phyloP scores from a whole-genome alignment of 371 early-diverging fungal genomes.

The Conidiobolus incongruus region DNA sequence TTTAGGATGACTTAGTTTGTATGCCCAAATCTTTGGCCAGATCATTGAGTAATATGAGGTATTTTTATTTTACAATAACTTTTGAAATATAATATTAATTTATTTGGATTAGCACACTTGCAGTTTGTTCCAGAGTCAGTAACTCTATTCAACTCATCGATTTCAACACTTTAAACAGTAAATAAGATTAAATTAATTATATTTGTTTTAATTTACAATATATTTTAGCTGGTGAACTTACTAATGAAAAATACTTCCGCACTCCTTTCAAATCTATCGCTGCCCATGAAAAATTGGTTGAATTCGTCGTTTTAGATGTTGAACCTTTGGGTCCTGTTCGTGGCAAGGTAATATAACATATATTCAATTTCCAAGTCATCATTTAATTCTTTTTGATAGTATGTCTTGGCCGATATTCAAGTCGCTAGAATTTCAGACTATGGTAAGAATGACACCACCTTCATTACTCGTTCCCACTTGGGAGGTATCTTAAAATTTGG shows the following conservation, averaged over 20 bases:
- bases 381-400: conserved; percentile 7
- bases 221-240: conserved; percentile 33
- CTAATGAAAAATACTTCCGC: conserved; percentile 60
- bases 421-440: conserved; percentile 58
- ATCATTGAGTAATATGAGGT: conserved; percentile 51
- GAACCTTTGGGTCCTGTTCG: conserved; percentile 49
- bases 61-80: neutral
- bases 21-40: conserved; percentile 69
- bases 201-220: neutral
- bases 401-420: conserved; percentile 51
- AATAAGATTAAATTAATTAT: neutral
- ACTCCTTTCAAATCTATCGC: conserved; percentile 51
- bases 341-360: conserved; percentile 24
- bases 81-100: neutral
- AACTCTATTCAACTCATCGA: conserved; percentile 70
- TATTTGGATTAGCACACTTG: conserved; percentile 25
- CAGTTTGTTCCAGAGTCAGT: conserved; percentile 65
- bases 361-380: neutral
- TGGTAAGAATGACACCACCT: conserved; percentile 61
- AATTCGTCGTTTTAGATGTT: conserved; percentile 88
- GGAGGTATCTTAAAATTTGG: conserved; percentile 78
- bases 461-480: conserved; percentile 76
- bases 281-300: conserved; percentile 46
- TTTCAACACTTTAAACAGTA: conserved; percentile 40
- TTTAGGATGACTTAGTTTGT: conserved; percentile 79